A percentile compares a stretch with the other conserved stretches of the same genome.
Evolutionary conservation across 192 early-diverging fungal species (phyloP).

Genomic region (Pilaira anomala): DNA sequence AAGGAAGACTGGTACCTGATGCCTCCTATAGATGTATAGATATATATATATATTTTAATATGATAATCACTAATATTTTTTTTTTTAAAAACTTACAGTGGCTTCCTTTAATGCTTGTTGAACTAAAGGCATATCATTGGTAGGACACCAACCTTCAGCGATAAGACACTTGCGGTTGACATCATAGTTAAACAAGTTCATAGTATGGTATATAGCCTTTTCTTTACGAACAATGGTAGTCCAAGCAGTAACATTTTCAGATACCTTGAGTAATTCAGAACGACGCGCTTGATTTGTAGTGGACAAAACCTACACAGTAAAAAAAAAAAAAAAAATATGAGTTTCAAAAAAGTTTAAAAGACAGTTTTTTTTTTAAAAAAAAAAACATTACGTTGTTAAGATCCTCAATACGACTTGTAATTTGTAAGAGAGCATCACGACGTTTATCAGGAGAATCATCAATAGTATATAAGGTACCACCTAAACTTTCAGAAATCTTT

Average conservation of each 20-base stretch:
- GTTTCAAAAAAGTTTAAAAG: neutral
- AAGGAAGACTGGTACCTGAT: constrained; percentile 83
- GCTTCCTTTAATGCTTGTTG: constrained; percentile 83
- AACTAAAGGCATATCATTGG: constrained; percentile 76
- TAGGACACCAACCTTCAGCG: constrained; percentile 98
- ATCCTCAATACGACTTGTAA: constrained; percentile 86
- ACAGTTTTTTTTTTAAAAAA: constrained; percentile 22
- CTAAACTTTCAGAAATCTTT: constrained; percentile 93
- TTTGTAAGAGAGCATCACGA: constrained; percentile 74
- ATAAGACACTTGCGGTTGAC: constrained; percentile 89
- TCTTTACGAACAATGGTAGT: constrained; percentile 91
- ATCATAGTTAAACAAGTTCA: constrained; percentile 97
- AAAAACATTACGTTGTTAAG: constrained; percentile 58
- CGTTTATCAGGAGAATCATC: constrained; percentile 82
- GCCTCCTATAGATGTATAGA: constrained; percentile 2
- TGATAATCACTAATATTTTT: neutral
- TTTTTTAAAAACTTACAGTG: constrained; percentile 35
- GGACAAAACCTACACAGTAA: constrained; percentile 61
- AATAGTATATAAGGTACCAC: constrained; percentile 91
- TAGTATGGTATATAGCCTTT: constrained; percentile 94
- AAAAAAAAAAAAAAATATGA: neutral
- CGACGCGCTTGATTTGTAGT: constrained; percentile 83
- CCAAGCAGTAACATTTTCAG: constrained; percentile 88
- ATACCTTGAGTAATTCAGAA: constrained; percentile 79
- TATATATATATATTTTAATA: neutral